These are phyloP conservation scores for Tolypocladium ophioglossoides DNA, from an alignment of 2,329 filamentous ascomycete genomes.

Conservation along the genomic window DNA sequence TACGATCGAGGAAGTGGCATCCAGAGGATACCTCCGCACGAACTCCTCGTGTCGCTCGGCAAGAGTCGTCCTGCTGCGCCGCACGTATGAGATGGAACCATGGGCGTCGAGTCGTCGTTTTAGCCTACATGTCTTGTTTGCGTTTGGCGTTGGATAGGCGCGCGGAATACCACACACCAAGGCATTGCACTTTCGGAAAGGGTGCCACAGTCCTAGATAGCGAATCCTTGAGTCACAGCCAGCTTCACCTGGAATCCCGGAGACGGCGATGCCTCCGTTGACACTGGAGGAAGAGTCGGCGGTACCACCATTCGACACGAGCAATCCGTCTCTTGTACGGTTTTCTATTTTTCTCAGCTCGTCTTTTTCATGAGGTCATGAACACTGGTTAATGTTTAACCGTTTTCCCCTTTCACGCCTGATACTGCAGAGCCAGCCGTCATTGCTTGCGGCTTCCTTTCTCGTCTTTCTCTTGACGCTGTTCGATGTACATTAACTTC, in stretches of 20 bases:
- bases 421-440: conserved; percentile 1
- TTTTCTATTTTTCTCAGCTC: conserved; percentile 8
- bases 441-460: conserved; percentile 5
- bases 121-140: conserved; percentile 16
- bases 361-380: conserved; percentile 22
- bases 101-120: conserved; percentile 11
- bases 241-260: neutral
- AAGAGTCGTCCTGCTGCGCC: conserved; percentile 35
- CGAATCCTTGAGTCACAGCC: neutral
- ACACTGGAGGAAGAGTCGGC: neutral
- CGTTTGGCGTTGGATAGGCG: conserved; percentile 26
- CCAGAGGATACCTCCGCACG: conserved; percentile 48
- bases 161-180: conserved; percentile 9
- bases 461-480: conserved; percentile 2
- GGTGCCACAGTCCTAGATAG: neutral
- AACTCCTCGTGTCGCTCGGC: conserved; percentile 45
- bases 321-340: conserved; percentile 1
- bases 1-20: conserved; percentile 50
- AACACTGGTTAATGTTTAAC: conserved; percentile 23
- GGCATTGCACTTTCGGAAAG: neutral
- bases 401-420: conserved; percentile 4
- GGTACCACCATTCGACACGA: conserved; percentile 4
- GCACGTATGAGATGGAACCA: conserved; percentile 30
- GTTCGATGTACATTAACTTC: conserved; percentile 20
- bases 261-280: neutral